Evolutionary conservation across 768 basidiomycete species (phyloP).

Genomic region (Lactarius psammicola): DNA sequence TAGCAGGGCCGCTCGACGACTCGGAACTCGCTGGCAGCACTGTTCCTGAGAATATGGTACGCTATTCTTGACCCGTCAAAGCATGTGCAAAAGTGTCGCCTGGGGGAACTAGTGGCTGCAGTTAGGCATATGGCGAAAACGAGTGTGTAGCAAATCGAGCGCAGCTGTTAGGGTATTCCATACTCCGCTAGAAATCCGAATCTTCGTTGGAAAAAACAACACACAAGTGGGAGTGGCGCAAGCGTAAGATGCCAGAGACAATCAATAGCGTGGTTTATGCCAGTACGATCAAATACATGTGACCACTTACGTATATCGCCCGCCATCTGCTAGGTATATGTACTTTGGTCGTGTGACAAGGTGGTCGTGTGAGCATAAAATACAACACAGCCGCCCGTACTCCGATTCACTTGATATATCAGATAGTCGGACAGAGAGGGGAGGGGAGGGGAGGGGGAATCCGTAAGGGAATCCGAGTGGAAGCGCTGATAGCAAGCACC

Average conservation of each 20-base stretch:
- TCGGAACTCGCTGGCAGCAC: not conserved
- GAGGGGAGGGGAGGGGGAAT: not conserved
- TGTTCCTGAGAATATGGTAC: not conserved
- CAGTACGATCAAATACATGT: not conserved
- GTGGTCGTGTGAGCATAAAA: not conserved
- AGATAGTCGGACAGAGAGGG: not conserved
- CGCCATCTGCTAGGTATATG: not conserved
- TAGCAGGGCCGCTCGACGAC: not conserved
- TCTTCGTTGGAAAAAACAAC: not conserved
- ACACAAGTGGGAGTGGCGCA: not conserved
- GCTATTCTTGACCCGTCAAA: not conserved
- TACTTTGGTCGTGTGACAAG: not conserved
- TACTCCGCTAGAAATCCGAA: not conserved
- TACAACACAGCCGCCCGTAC: not conserved
- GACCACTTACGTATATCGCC: not conserved
- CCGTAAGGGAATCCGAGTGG: not conserved
- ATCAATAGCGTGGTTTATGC: not conserved
- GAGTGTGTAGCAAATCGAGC: not conserved
- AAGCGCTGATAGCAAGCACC: not conserved
- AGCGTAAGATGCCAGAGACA: not conserved
- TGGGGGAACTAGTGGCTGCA: not conserved
- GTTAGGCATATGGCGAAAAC: not conserved
- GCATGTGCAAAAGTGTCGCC: not conserved
- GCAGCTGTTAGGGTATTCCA: not conserved
- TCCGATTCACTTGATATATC: not conserved